Conservation (phyloP, 176 grass and related monocot genomes). For the Thalia dealbata region DNA sequence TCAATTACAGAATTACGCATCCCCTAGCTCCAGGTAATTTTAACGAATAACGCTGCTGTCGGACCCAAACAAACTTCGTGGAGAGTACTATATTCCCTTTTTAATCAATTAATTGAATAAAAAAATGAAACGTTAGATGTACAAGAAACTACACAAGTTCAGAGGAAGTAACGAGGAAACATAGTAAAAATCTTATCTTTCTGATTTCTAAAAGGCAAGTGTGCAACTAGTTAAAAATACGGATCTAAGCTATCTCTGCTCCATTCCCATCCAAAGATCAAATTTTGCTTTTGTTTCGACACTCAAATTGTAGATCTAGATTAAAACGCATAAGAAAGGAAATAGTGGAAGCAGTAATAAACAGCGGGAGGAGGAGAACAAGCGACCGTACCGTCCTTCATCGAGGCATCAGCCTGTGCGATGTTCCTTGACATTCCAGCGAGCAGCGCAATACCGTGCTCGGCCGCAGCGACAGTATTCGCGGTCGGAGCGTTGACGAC, state of each 20-base stretch:
- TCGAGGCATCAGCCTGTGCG: slow-evolving; percentile 8
- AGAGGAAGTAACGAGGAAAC: neutral
- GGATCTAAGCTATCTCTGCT: neutral
- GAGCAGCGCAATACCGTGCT: slow-evolving; percentile 13
- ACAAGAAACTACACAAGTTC: neutral
- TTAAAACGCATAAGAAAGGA: neutral
- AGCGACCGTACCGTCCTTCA: slow-evolving; percentile 5
- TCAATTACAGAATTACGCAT: no score
- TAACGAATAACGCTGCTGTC: no score
- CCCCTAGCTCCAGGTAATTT: no score
- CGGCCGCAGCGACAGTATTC: slow-evolving; percentile 7
- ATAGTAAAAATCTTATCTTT: neutral
- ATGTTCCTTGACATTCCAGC: slow-evolving; percentile 9
- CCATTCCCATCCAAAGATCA: neutral
- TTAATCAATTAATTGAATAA: no score
- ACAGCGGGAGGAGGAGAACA: neutral
- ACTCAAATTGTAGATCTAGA: neutral
- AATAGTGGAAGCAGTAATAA: neutral
- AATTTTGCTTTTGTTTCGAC: neutral
- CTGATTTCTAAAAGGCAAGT: neutral
- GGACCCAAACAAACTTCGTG: no score
- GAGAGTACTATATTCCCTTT: no score
- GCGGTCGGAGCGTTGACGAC: slow-evolving; percentile 14
- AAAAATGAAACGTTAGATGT: no score
- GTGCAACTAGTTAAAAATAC: neutral